Evolutionary conservation across 2,329 filamentous ascomycete species (phyloP).

Genomic region (Penicillium hesseltinei): DNA sequence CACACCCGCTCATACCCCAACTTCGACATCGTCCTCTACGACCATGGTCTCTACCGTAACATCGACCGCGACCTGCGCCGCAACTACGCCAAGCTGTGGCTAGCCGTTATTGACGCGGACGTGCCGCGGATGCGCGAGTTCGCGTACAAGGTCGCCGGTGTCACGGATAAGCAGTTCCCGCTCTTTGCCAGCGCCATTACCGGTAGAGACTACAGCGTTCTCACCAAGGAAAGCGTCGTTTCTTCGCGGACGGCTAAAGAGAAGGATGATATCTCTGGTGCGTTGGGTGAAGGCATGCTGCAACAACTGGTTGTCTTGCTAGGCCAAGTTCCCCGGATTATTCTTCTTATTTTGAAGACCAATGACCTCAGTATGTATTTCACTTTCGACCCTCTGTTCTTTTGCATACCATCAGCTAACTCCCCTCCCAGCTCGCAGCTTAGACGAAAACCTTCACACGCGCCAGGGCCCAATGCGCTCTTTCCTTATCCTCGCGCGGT

Average conservation of each 20-base stretch:
- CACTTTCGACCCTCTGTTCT: not conserved
- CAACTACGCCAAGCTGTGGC: constrained; percentile 95
- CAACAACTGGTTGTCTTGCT: constrained; percentile 85
- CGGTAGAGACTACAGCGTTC: constrained; percentile 79
- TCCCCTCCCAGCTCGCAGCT: constrained; percentile 61
- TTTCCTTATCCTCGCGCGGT: constrained; percentile 64
- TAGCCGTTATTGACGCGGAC: constrained; percentile 89
- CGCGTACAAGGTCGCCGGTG: constrained; percentile 81
- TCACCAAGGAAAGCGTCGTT: constrained; percentile 58
- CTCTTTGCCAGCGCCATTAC: constrained; percentile 96
- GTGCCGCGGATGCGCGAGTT: constrained; percentile 83
- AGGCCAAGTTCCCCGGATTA: constrained; percentile 84
- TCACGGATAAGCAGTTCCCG: constrained; percentile 86
- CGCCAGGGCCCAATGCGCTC: constrained; percentile 58
- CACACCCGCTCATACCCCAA: constrained; percentile 62
- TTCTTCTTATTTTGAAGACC: constrained; percentile 93
- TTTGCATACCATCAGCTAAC: constrained; percentile 2
- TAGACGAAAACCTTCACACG: constrained; percentile 76
- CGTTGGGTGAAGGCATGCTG: constrained; percentile 82
- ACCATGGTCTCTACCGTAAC: constrained; percentile 93
- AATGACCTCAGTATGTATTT: constrained; percentile 74
- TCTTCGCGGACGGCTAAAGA: constrained; percentile 68
- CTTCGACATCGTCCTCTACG: constrained; percentile 94
- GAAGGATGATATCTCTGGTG: constrained; percentile 80
- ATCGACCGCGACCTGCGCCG: constrained; percentile 76